A percentile compares a stretch with the other conserved stretches of the same genome.
Evolutionary conservation across 2,329 filamentous ascomycete genomes (phyloP).

Genomic region (Ascochyta rabiei): DNA sequence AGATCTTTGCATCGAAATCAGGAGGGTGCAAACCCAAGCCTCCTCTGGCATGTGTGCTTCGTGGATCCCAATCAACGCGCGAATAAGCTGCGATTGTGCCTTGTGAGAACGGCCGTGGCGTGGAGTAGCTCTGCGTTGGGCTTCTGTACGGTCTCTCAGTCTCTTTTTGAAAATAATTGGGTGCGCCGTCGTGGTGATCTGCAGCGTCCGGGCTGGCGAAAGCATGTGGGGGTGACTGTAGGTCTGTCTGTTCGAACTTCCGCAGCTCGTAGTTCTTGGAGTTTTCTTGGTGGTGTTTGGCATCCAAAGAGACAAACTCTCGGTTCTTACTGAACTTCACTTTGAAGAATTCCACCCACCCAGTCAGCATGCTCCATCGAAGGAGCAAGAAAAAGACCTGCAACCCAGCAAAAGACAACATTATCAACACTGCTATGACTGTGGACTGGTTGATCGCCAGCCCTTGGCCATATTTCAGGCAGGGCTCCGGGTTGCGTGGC

Average conservation of each 20-base stretch:
- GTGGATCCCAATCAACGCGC: slow-evolving; percentile 46
- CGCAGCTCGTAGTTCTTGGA: slow-evolving; percentile 44
- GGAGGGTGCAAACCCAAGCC: slow-evolving; percentile 49
- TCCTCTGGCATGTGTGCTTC: slow-evolving; percentile 47
- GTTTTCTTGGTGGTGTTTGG: slow-evolving; percentile 51
- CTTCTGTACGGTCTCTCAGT: slow-evolving; percentile 47
- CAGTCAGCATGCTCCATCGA: slow-evolving; percentile 81
- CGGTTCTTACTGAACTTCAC: slow-evolving; percentile 60
- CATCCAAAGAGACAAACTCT: slow-evolving; percentile 91
- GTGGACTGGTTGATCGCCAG: slow-evolving; percentile 78
- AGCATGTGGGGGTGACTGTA: slow-evolving; percentile 36
- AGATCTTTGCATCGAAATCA: slow-evolving; percentile 38
- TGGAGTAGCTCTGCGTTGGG: slow-evolving; percentile 50
- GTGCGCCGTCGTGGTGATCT: slow-evolving; percentile 35
- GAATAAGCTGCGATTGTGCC: slow-evolving; percentile 19
- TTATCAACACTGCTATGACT: slow-evolving; percentile 78
- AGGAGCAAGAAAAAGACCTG: slow-evolving; percentile 84
- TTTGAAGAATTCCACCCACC: slow-evolving; percentile 74
- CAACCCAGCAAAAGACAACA: slow-evolving; percentile 81
- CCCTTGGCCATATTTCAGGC: slow-evolving; percentile 63
- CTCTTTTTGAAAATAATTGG: slow-evolving; percentile 46
- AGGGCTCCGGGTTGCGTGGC: slow-evolving; percentile 68
- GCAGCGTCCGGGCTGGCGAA: slow-evolving; percentile 31
- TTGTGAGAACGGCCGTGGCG: slow-evolving; percentile 47
- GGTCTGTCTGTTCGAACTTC: slow-evolving; percentile 36